A percentile compares a stretch with the other conserved stretches of the same genome.
Conservation (phyloP, 2,329 filamentous ascomycete genomes). For the Alternaria sp. region DNA sequence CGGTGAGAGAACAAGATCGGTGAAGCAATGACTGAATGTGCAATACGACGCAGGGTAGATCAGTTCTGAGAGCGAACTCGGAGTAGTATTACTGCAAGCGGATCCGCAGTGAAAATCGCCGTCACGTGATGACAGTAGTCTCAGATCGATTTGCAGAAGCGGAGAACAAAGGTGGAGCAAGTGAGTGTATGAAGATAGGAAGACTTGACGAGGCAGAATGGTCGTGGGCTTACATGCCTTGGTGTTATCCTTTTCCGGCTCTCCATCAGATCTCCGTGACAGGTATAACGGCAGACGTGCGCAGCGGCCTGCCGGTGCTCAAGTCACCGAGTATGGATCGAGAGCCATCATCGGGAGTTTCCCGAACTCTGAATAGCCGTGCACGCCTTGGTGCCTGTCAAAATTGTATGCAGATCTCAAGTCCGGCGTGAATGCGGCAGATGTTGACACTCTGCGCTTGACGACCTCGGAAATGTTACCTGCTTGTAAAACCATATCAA, state of each 20-base stretch:
- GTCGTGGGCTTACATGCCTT: not conserved
- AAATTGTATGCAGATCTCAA: too few species aligned
- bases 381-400: not conserved
- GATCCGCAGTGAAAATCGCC: not conserved
- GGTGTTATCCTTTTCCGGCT: constrained; percentile 7
- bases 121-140: constrained; percentile 3
- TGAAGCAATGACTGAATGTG: not conserved
- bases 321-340: not conserved
- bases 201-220: not conserved
- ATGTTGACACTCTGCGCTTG: not conserved
- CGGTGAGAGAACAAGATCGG: not conserved
- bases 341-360: fast-evolving
- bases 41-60: too few species aligned
- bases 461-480: not conserved
- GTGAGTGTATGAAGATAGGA: not conserved
- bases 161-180: not conserved
- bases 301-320: not conserved
- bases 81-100: not conserved
- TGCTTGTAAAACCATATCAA: not conserved
- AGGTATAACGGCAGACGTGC: not conserved
- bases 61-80: not conserved
- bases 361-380: not conserved
- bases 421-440: not conserved
- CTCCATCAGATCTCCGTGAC: constrained; percentile 14
- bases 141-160: not conserved